These are phyloP conservation scores for Lonicera japonica DNA, from an alignment of 129 eudicot genomes.

Conservation along the genomic window DNA sequence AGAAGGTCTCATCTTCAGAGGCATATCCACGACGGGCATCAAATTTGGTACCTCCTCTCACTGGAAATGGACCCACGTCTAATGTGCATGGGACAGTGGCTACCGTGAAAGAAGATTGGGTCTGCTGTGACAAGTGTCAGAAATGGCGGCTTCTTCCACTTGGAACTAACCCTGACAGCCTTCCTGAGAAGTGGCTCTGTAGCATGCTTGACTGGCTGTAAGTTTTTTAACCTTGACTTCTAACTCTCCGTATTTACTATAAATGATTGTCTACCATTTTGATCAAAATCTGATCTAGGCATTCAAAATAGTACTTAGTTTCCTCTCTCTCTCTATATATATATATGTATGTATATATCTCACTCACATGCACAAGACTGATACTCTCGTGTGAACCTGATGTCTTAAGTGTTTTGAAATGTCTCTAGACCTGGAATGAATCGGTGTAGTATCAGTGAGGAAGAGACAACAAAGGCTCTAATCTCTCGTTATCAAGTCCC, in stretches of 20 bases:
- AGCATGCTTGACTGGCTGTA: slow-evolving; percentile 96
- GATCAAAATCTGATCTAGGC: not conserved
- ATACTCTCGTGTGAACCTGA: not conserved
- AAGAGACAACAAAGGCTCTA: slow-evolving; percentile 65
- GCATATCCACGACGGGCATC: slow-evolving; percentile 26
- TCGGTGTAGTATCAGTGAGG: slow-evolving; percentile 69
- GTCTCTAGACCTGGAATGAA: slow-evolving; percentile 83
- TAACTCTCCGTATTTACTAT: not conserved
- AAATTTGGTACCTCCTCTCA: slow-evolving; percentile 18
- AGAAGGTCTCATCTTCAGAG: slow-evolving; percentile 29
- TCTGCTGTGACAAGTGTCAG: slow-evolving; percentile 75
- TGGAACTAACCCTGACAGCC: slow-evolving; percentile 54
- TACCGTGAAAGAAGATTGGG: slow-evolving; percentile 77
- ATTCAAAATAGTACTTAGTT: not conserved
- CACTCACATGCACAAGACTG: too few species aligned
- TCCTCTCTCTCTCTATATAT: not conserved
- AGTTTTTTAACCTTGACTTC: slow-evolving; percentile 26
- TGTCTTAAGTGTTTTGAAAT: slow-evolving; percentile 8
- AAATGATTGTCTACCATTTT: not conserved
- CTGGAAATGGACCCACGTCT: slow-evolving; percentile 36
- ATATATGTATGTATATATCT: not conserved
- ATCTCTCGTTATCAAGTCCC: slow-evolving; percentile 42
- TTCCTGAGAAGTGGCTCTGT: slow-evolving; percentile 89
- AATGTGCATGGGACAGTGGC: slow-evolving; percentile 41
- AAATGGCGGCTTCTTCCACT: slow-evolving; percentile 93